Percentiles rank a stretch among this genome's conserved stretches.
Conservation (phyloP, 371 early-diverging fungal genomes). For the Encephalitozoon cuniculi region DNA sequence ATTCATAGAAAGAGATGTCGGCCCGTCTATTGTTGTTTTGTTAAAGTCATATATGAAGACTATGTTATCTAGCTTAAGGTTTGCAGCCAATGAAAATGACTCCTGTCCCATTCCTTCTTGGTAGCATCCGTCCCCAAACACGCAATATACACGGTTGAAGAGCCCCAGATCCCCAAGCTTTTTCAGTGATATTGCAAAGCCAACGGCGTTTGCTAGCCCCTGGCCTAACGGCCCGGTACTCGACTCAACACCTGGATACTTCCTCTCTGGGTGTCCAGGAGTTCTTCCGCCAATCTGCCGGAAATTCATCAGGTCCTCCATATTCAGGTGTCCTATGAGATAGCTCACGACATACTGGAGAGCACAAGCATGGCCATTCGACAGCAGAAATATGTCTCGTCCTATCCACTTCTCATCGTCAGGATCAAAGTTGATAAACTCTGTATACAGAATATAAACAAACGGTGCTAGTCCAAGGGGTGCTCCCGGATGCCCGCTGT, state of each 20-base stretch:
- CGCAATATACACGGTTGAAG: constrained; percentile 73
- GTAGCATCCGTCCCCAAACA: constrained; percentile 93
- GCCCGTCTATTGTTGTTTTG: constrained; percentile 79
- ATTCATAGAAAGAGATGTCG: constrained; percentile 73
- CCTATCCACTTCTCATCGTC: constrained; percentile 64
- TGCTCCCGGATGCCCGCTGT: constrained; percentile 95
- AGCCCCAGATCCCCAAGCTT: constrained; percentile 64
- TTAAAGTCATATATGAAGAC: constrained; percentile 93
- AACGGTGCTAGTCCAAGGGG: constrained; percentile 85
- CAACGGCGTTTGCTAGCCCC: constrained; percentile 87
- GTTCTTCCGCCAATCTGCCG: constrained; percentile 70
- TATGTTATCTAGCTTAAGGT: constrained; percentile 82
- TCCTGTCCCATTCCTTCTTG: constrained; percentile 95
- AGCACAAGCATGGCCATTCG: constrained; percentile 93
- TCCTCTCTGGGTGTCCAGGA: constrained; percentile 61
- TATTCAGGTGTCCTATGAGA: constrained; percentile 73
- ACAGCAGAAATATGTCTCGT: constrained; percentile 92
- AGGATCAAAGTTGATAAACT: constrained; percentile 44
- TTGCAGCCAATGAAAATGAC: constrained; percentile 92
- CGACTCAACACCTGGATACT: constrained; percentile 89
- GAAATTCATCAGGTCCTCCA: constrained; percentile 85
- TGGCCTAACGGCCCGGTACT: constrained; percentile 98
- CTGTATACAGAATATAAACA: constrained; percentile 76
- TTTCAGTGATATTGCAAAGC: constrained; percentile 73
- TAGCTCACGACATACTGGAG: constrained; percentile 83